Evolutionary conservation across 2,329 filamentous ascomycete species (phyloP).

Genomic region (Cladorrhinum sp.): DNA sequence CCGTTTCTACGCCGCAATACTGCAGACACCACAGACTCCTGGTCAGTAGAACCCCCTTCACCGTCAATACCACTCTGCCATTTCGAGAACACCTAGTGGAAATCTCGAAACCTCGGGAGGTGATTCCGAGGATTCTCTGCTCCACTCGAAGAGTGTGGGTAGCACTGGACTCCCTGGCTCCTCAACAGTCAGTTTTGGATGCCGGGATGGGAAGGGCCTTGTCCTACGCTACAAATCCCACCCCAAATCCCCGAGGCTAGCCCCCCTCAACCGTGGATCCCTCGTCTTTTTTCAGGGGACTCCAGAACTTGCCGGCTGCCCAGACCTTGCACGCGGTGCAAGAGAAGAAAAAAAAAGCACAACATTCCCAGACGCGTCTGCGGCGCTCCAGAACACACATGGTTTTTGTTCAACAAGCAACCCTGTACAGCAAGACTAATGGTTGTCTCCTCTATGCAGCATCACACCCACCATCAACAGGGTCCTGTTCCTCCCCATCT

Average conservation of each 20-base stretch:
- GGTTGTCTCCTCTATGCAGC: constrained; percentile 64
- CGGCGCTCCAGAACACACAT: constrained; percentile 24
- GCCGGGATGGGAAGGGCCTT: constrained; percentile 25
- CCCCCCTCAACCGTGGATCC: constrained; percentile 48
- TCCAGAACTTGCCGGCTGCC: constrained; percentile 30
- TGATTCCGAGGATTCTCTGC: constrained; percentile 34
- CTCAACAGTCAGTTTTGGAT: constrained; percentile 23
- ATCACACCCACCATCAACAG: constrained; percentile 72
- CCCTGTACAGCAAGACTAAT: constrained; percentile 46
- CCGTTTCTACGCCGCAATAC: constrained; percentile 27
- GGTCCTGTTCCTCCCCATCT: constrained; percentile 65
- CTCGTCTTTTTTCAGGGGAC: constrained; percentile 40
- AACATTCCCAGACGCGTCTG: constrained; percentile 29
- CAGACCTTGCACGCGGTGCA: constrained; percentile 32
- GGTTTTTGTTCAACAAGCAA: constrained; percentile 22
- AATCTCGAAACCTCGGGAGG: constrained; percentile 38
- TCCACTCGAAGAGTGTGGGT: constrained; percentile 24
- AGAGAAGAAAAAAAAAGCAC: constrained; percentile 23
- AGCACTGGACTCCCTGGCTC: constrained; percentile 22
- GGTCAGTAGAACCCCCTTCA: constrained; percentile 19
- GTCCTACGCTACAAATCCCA: constrained; percentile 28
- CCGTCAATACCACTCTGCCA: constrained; percentile 12
- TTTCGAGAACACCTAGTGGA: constrained; percentile 33
- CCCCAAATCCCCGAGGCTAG: constrained; percentile 40
- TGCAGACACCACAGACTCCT: constrained; percentile 24